Percentiles rank a stretch among this genome's conserved stretches.
phyloP scores from a whole-genome alignment of 2,329 filamentous ascomycete species.

The Ceratocystis eucalypticola region DNA sequence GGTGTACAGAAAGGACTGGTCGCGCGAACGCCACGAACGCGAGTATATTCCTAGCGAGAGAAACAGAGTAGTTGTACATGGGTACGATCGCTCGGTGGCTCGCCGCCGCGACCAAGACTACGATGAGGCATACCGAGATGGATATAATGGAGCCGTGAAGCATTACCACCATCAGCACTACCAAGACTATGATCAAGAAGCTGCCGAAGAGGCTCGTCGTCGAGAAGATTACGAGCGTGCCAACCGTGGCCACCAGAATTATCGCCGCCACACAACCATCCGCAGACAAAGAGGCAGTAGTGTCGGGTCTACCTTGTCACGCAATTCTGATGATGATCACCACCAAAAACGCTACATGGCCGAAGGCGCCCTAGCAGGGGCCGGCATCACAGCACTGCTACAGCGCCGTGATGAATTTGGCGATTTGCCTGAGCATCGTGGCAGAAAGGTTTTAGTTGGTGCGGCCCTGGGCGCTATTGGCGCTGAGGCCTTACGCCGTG shows the following conservation, averaged over 20 bases:
- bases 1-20: constrained; percentile 26
- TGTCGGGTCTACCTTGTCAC: constrained; percentile 26
- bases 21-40: constrained; percentile 34
- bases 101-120: constrained; percentile 36
- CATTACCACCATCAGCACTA: constrained; percentile 28
- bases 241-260: constrained; percentile 32
- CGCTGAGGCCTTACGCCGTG: constrained; percentile 46
- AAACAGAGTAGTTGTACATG: constrained; percentile 14
- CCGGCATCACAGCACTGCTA: constrained; percentile 46
- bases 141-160: constrained; percentile 22
- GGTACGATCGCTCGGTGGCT: constrained; percentile 12
- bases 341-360: constrained; percentile 47
- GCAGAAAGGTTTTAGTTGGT: constrained; percentile 46
- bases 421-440: constrained; percentile 38
- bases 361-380: constrained; percentile 51
- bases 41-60: constrained; percentile 34
- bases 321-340: constrained; percentile 24
- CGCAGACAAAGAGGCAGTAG: constrained; percentile 34
- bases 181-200: constrained; percentile 21
- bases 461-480: constrained; percentile 50
- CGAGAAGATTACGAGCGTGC: constrained; percentile 30
- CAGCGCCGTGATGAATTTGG: constrained; percentile 39
- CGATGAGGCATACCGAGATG: constrained; percentile 31
- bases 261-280: constrained; percentile 32
- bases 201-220: constrained; percentile 22